These are phyloP conservation scores for Serendipita sp. DNA, from an alignment of 768 basidiomycete genomes.

Conservation along the genomic window DNA sequence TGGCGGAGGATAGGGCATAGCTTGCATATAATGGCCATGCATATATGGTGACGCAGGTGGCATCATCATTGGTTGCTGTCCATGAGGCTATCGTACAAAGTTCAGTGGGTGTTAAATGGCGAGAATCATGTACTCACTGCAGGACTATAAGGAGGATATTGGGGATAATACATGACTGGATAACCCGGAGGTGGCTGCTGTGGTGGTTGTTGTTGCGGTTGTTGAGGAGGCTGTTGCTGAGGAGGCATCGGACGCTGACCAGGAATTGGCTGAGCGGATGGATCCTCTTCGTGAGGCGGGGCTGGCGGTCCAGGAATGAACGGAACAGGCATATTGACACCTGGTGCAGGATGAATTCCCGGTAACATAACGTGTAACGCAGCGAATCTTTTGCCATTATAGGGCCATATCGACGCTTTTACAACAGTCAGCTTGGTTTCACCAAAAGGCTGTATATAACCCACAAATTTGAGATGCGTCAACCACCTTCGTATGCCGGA, in stretches of 20 bases:
- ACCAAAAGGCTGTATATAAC: slow-evolving; percentile 19
- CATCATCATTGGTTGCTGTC: slow-evolving; percentile 51
- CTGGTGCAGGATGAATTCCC: slow-evolving; percentile 6
- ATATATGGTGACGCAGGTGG: slow-evolving; percentile 70
- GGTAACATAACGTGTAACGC: slow-evolving; percentile 53
- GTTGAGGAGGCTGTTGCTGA: not conserved
- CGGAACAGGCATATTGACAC: slow-evolving; percentile 3
- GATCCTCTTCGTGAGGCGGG: slow-evolving; percentile 66
- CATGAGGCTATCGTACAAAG: slow-evolving; percentile 9
- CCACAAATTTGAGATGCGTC: slow-evolving; percentile 59
- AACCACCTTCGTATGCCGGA: slow-evolving; percentile 69
- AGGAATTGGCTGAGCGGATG: slow-evolving; percentile 28
- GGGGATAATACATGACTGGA: slow-evolving; percentile 45
- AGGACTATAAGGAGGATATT: not conserved
- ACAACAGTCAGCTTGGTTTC: slow-evolving; percentile 5
- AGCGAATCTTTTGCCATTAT: slow-evolving; percentile 73
- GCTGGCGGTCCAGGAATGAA: slow-evolving; percentile 31
- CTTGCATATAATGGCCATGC: slow-evolving; percentile 67
- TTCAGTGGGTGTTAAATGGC: not conserved
- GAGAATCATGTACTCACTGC: not conserved
- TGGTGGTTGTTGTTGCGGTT: not conserved
- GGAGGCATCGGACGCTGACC: not conserved
- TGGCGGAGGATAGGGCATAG: slow-evolving; percentile 59
- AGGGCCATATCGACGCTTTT: slow-evolving; percentile 68
- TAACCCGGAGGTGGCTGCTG: slow-evolving; percentile 59